Conservation (phyloP, 1,139 yeast species). For the Debaryomyces subglobosus region DNA sequence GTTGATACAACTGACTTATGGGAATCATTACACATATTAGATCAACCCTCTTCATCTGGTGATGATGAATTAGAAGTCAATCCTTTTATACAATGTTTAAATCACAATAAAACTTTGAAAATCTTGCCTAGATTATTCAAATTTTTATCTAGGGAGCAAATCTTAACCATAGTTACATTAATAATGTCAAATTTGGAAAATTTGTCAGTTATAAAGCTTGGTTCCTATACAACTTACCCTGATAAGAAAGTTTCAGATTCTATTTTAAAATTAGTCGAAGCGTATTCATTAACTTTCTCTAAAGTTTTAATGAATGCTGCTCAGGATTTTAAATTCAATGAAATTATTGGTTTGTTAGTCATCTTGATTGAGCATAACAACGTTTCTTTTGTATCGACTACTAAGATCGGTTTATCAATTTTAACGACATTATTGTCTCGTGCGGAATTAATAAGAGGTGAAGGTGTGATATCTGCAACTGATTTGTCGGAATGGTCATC, state of each 20-base stretch:
- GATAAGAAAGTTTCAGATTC: conserved; percentile 54
- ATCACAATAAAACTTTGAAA: conserved; percentile 87
- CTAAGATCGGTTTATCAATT: conserved; percentile 85
- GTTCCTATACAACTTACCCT: conserved; percentile 73
- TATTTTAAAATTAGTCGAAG: conserved; percentile 67
- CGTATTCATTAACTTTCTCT: conserved; percentile 80
- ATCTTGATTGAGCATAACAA: conserved; percentile 73
- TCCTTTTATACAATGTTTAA: conserved; percentile 83
- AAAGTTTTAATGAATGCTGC: conserved; percentile 85
- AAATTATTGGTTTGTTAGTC: conserved; percentile 79
- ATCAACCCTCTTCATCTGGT: conserved; percentile 49
- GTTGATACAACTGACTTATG: conserved; percentile 66
- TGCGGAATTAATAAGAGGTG: conserved; percentile 91
- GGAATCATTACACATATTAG: conserved; percentile 74
- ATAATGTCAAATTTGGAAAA: conserved; percentile 83
- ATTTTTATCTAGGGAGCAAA: conserved; percentile 76
- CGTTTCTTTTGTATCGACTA: conserved; percentile 73
- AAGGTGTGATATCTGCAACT: conserved; percentile 61
- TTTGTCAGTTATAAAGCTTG: conserved; percentile 74
- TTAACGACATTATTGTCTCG: conserved; percentile 88
- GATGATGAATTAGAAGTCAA: conserved; percentile 54
- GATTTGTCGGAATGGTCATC: conserved; percentile 75
- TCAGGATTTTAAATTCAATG: conserved; percentile 80
- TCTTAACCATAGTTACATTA: conserved; percentile 75
- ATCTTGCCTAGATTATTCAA: conserved; percentile 87